A percentile compares a stretch with the other conserved stretches of the same genome.
These are phyloP conservation scores for Laburnicola sp. DNA, from an alignment of 2,329 filamentous ascomycete genomes.

Conservation along the genomic window DNA sequence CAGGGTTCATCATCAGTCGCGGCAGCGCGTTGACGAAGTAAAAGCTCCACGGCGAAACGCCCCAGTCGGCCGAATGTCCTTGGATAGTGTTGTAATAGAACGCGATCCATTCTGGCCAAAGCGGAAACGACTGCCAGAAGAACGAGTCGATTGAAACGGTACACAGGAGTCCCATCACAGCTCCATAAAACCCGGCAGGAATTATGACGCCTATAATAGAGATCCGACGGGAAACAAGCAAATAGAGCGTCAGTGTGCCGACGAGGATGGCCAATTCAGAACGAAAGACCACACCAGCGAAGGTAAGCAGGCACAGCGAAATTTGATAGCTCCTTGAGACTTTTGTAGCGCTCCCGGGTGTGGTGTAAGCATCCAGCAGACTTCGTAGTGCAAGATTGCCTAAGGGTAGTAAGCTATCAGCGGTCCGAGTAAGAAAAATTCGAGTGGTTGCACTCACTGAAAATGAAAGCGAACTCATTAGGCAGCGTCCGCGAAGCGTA, in stretches of 20 bases:
- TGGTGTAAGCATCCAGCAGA: slow-evolving; percentile 53
- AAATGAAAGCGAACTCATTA: slow-evolving; percentile 92
- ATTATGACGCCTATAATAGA: slow-evolving; percentile 63
- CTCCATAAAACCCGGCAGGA: slow-evolving; percentile 66
- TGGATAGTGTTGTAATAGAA: slow-evolving; percentile 91
- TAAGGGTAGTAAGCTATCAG: slow-evolving; percentile 35
- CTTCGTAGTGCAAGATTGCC: slow-evolving; percentile 66
- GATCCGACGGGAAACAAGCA: slow-evolving; percentile 61
- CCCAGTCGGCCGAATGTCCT: slow-evolving; percentile 84
- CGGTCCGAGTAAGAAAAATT: too few species aligned
- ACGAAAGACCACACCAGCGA: slow-evolving; percentile 83
- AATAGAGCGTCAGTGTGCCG: slow-evolving; percentile 64
- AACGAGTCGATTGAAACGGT: slow-evolving; percentile 84
- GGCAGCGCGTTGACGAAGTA: slow-evolving; percentile 84
- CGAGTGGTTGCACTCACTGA: slow-evolving; percentile 62
- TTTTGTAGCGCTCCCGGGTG: slow-evolving; percentile 38
- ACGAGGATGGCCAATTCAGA: slow-evolving; percentile 86
- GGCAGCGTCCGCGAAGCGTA: slow-evolving; percentile 90
- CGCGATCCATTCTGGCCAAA: slow-evolving; percentile 89
- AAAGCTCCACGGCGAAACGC: slow-evolving; percentile 79
- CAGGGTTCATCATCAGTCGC: slow-evolving; percentile 79
- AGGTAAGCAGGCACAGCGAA: slow-evolving; percentile 73
- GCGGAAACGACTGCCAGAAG: slow-evolving; percentile 77
- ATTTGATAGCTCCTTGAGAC: slow-evolving; percentile 59
- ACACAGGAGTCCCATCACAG: slow-evolving; percentile 65